Conservation (phyloP, 140 eudicot species). For the Cichorium intybus region DNA sequence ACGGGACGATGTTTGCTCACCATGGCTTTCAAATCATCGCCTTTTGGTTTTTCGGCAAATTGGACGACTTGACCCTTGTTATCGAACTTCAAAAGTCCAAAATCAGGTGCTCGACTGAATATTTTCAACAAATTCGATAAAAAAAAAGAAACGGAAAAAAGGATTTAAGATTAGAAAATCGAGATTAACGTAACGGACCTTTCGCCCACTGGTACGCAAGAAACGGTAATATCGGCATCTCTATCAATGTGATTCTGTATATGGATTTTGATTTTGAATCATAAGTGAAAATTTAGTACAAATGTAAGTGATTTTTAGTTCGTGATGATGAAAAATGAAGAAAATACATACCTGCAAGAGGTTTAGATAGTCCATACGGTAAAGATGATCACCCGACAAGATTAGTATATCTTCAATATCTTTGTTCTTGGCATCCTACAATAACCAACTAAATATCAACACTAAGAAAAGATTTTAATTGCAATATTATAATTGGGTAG, state of each 20-base stretch:
- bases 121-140: constrained; percentile 14
- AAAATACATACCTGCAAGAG: constrained; percentile 66
- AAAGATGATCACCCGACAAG: constrained; percentile 95
- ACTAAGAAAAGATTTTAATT: too few relatives aligned
- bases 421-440: constrained; percentile 91
- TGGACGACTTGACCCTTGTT: constrained; percentile 76
- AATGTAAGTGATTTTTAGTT: neutral
- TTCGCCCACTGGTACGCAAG: constrained; percentile 91
- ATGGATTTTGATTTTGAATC: constrained; percentile 15
- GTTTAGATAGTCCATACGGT: constrained; percentile 92
- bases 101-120: constrained; percentile 88
- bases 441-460: neutral
- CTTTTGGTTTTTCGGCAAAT: constrained; percentile 89
- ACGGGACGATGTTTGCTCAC: constrained; percentile 47
- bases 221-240: constrained; percentile 87
- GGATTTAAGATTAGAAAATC: neutral
- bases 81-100: constrained; percentile 87
- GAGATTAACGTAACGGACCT: constrained; percentile 45
- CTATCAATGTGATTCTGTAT: constrained; percentile 91
- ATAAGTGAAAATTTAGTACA: constrained; percentile 1
- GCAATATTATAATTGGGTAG: too few relatives aligned
- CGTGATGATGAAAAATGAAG: neutral
- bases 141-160: neutral
- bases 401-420: constrained; percentile 82
- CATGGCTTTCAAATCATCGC: constrained; percentile 74